Base-by-base conservation (phyloP, 2,329 filamentous ascomycete species). In the Aspergillus sp. region DNA sequence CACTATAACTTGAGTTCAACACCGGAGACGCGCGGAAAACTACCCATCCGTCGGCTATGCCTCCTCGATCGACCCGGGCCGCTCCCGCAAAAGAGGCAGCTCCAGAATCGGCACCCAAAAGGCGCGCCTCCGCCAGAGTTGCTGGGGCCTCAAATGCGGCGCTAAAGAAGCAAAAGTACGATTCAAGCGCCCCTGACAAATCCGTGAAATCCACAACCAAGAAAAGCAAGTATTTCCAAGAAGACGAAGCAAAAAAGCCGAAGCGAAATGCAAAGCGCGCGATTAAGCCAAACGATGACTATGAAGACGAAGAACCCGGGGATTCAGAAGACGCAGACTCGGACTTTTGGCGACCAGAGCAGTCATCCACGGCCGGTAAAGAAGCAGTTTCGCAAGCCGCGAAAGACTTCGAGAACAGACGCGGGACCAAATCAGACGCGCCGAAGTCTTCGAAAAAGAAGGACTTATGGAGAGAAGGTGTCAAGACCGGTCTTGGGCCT, bases 391-490 rank as follows among this genome's bases (percentile, higher is more conserved):
- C 43, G 15, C 35, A 37, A 39, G 44, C 49, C 19, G 19, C 48
- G 43, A 52, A 57, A 31, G 24, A 44, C 41, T 49, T 43, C 37
- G 8, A 24, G 17, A 14, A 39, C 21, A 54, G 41, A 15, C 52
- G 52, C 15, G 35, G n/a, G 17, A 9, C 33, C 15, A 31, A 31
- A 23, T 27, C 47, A 15, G 48, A 45, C 9, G 40, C 40, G 11
- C n/a, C 40, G 15, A 43, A 15, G 33, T 46, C 53, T 21, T 48
- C 65, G 43, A 74, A 77, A 53, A 76, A 76, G 46, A 78, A 79
- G 61, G 80, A 84, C 52, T 69, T 85, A 35, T 86, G 83, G 84
- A 79, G 80, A 67, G 74, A 80, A 58, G 84, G 83, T 9, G 82
- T 83, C 37, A 83, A 78, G 58, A 77, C 78, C 15, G 81, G 80